Conservation (phyloP, 805 yeast genomes). For the Hanseniaspora mollemarum region DNA sequence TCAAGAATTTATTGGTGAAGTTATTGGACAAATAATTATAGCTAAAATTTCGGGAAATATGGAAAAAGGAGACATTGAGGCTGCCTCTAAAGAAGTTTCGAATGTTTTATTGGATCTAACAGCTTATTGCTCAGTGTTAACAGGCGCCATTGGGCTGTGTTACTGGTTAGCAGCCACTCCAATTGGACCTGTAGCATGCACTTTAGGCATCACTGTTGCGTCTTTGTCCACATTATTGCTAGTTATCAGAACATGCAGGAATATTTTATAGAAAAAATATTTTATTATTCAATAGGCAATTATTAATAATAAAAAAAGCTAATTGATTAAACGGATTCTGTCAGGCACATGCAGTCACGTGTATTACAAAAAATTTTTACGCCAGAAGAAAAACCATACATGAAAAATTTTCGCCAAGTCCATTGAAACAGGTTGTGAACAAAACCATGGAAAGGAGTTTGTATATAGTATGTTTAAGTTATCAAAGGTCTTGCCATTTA, state of each 20-base stretch:
- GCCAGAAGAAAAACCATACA: neutral
- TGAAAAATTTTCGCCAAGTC: neutral
- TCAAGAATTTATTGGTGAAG: constrained; percentile 13
- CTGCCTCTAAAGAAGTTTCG: neutral
- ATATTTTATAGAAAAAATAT: neutral
- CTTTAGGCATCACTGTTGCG: neutral
- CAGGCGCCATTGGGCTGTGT: constrained; percentile 1
- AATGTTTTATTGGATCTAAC: constrained; percentile 2
- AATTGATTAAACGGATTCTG: neutral
- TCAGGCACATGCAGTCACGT: neutral
- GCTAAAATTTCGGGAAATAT: constrained; percentile 2
- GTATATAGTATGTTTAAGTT: constrained; percentile 4
- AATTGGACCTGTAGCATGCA: neutral
- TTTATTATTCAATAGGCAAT: neutral
- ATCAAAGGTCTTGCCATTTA: neutral
- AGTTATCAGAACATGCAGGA: neutral
- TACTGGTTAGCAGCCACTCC: neutral
- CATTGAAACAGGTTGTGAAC: no score
- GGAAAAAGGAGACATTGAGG: constrained; percentile 5
- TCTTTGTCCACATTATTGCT: constrained; percentile 2
- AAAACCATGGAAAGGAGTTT: no score
- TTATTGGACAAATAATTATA: constrained; percentile 7
- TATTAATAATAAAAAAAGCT: neutral
- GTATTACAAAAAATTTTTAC: neutral
- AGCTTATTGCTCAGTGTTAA: constrained; percentile 1